Evolutionary conservation across 1,284 basidiomycete species (phyloP), one percentile per base, ranked within the genome.

Genomic region (Boletus semigastroideus): DNA sequence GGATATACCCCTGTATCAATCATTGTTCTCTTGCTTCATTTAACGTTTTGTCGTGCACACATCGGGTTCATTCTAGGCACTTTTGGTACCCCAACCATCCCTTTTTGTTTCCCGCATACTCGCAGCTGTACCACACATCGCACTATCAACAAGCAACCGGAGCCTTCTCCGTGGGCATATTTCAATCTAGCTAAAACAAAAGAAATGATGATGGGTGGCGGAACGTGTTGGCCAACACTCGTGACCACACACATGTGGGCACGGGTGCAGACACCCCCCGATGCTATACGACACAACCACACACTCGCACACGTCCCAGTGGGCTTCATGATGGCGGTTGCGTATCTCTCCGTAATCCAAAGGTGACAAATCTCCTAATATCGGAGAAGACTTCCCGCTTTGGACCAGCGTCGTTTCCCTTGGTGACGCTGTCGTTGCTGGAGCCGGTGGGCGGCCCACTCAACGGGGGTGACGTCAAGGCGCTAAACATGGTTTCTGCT

Each of bases 321-420:
- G n/a, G n/a, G 14, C 7, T 10, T 56, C 63, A 74, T 57, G 69
- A 72, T 52, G 75, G 72, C 17, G 72, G 74, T 42, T 72, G 65
- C 14, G 82, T 74, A 58, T 90, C 88, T 57, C 87, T 78, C 62
- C 91, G 76, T 55, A 92, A 73, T 2, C 90, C 91, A 69, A 94
- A 94, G 59, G 83, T 90, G 33, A 94, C 90, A 62, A 95, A 86
- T 22, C 92, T 75, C 59, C 87, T 78, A 62, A 94, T 85, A 65
- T 93, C 91, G 6, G 88, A 89, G 68, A 95, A 92, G 5, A 91
- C 87, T 61, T 92, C 86, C 34, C 86, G 75, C 57, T 84, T 83
- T 51, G 78, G 77, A 27, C 70, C 58, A 17, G 72, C 58, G 39
- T 80, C 76, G 39, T 75, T 77, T 4, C 73, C 71, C 51, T 70